Conservation (phyloP, 768 basidiomycete genomes). For the Panaeolus papilionaceus region DNA sequence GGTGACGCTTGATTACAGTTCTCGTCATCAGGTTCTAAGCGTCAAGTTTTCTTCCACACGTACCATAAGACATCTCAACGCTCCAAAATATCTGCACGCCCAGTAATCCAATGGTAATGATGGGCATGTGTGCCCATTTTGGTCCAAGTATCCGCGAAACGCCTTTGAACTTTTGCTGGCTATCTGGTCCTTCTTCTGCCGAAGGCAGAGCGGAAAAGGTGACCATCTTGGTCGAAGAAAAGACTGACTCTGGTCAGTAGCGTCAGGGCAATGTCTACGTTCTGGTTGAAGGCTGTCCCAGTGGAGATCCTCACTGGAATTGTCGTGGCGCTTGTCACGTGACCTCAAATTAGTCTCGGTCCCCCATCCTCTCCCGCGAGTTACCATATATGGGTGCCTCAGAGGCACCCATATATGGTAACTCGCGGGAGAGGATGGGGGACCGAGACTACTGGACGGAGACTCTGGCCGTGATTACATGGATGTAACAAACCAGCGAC, state of each 20-base stretch:
- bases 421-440: too few relatives aligned
- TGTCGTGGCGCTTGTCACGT: conserved; percentile 8
- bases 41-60: conserved; percentile 25
- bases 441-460: too few relatives aligned
- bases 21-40: not conserved
- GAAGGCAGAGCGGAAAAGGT: conserved; percentile 55
- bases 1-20: conserved; percentile 61
- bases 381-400: too few relatives aligned
- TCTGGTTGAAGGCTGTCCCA: not conserved
- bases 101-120: conserved; percentile 77
- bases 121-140: conserved; percentile 66
- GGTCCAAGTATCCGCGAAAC: conserved; percentile 71
- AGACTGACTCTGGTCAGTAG: not conserved
- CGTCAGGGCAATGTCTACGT: not conserved
- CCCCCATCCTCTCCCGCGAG: too few relatives aligned
- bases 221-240: not conserved
- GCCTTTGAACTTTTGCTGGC: conserved; percentile 50
- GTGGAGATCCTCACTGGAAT: not conserved
- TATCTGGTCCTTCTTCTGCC: conserved; percentile 44
- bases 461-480: not conserved
- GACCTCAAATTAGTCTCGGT: too few relatives aligned
- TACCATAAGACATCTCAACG: conserved; percentile 92
- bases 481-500: not conserved
- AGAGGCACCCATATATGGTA: too few relatives aligned
- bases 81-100: conserved; percentile 94